Base-by-base conservation (phyloP, 306 rosid genomes). In the Macrotyloma uniflorum region DNA sequence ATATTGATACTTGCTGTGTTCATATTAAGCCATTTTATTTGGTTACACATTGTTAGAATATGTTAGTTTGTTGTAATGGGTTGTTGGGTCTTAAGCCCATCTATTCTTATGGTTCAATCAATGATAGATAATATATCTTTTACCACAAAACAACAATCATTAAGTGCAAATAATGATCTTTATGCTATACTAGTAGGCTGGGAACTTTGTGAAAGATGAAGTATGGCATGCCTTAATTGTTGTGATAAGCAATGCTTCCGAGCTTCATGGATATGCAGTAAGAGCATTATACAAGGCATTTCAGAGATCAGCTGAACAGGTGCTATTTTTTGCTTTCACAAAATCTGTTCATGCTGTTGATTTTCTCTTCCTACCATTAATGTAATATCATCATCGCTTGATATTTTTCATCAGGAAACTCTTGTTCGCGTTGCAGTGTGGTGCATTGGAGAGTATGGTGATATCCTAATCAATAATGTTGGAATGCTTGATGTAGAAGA, bases 391-490 rank as follows among this genome's bases (percentile, higher is more conserved):
- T 26, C 30, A 14, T 58, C 35, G 47, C 4, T 16, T 12, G 9
- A 33, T 63, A 35, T 63, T 35, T 62, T 63, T 63, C 46, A 63
- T 7, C 47, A 63, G 69, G 69, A 64, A 19, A 36, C 47, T 64
- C 49, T 64, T 18, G 49, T 19, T 64, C 45, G 70, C 9, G 30
- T 64, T 64, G 49, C 49, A 18, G 6, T 64, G 49, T 64, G 70
- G 70, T 64, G 70, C 70, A 64, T 64, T 19, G 70, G 70, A 36
- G 70, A 64, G 70, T 64, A 64, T 64, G 70, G 70, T 64, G 70
- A 64, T 30, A 3, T 64, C n/a, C 20, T 64, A 64, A 9, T 64
- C 70, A 64, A 19, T 11, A 64, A 64, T 64, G 49, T 1, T 36
- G 70, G 49, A 35, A 36, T 64, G 70, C 70, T 64, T 64, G 70